Evolutionary conservation across 495 filamentous ascomycete genomes (phyloP), one percentile per base, ranked within the genome.

Genomic region (Rhizodiscina lignyota): DNA sequence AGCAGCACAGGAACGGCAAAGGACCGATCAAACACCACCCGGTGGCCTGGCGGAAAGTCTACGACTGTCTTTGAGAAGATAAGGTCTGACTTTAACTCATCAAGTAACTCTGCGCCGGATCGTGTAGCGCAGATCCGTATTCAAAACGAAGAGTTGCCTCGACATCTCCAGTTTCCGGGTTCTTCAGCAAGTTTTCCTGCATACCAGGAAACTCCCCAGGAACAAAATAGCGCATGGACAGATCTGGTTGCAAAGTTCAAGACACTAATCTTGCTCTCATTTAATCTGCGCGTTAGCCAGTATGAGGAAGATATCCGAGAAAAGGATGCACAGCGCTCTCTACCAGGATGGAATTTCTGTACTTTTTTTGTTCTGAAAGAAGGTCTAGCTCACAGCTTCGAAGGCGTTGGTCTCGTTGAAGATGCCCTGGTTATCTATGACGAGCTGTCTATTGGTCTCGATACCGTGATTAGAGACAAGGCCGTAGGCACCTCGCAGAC

Each of bases 261-360:
- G 54, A 72, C 70, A 36, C 68, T 82, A 5, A 94, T 97, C 40
- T 63, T 97, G 15, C 67, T 75, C 12, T 86, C 85, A 4, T 96
- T 97, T 49, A 85, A 94, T 61, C 64, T 77, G 30, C 77, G 89
- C 6, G 91, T 97, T 4, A 71, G 67, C 27, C 87, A 94, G 48
- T 96, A 96, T 54, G 89, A 97, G 49, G 87, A 94, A 47, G 91
- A 97, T 53, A 91, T 97, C 47, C 76, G 77, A 45, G 91, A 94
- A 50, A 84, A 81, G 47, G 89, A 96, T 45, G 70, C 78, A 3
- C 86, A 94, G 59, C 73, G 87, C 28, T 70, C 64, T 28, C 58
- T 97, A 17, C 89, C 91, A 2, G 89, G 89, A 0, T 97, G 91
- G 89, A 97, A 97, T 50, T 97, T 96, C 50, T 94, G 87, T 54